phyloP scores from a whole-genome alignment of 225 moss, liverwort and hornwort genomes.

The Polytrichum formosum region DNA sequence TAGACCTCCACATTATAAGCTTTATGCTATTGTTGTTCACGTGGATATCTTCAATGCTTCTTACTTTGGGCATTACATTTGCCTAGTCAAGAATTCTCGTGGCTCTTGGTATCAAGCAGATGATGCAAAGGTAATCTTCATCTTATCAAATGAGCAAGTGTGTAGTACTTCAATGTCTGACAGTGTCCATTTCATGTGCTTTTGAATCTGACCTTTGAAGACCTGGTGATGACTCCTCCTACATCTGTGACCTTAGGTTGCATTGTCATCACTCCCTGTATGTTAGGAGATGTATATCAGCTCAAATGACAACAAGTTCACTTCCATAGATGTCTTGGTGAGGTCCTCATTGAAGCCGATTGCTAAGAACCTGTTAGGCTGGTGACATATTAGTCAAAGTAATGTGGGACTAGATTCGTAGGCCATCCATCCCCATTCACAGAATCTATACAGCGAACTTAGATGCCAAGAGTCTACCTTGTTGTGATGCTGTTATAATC shows the following conservation, averaged over 20 bases:
- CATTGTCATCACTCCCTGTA: neutral
- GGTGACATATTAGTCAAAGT: too few species aligned
- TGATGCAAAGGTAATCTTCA: slow-evolving; percentile 68
- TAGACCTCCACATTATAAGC: slow-evolving; percentile 60
- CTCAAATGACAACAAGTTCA: too few species aligned
- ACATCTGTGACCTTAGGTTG: neutral
- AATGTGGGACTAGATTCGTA: too few species aligned
- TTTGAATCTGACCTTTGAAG: neutral
- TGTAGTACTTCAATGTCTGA: slow-evolving; percentile 2
- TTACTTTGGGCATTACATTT: slow-evolving; percentile 90
- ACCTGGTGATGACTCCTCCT: too few species aligned
- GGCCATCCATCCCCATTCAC: too few species aligned
- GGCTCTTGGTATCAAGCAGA: slow-evolving; percentile 89
- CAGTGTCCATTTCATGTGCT: neutral
- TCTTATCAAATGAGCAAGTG: slow-evolving; percentile 3
- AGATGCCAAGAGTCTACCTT: too few species aligned
- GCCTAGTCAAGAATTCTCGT: slow-evolving; percentile 78
- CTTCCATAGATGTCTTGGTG: too few species aligned
- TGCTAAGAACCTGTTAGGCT: too few species aligned
- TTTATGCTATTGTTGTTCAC: slow-evolving; percentile 89
- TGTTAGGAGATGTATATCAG: neutral
- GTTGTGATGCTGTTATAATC: too few species aligned
- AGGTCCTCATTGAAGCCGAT: too few species aligned
- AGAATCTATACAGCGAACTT: too few species aligned
- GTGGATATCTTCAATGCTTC: slow-evolving; percentile 89